Evolutionary conservation across 2,329 filamentous ascomycete genomes (phyloP).

Genomic region (Cercospora sp.): DNA sequence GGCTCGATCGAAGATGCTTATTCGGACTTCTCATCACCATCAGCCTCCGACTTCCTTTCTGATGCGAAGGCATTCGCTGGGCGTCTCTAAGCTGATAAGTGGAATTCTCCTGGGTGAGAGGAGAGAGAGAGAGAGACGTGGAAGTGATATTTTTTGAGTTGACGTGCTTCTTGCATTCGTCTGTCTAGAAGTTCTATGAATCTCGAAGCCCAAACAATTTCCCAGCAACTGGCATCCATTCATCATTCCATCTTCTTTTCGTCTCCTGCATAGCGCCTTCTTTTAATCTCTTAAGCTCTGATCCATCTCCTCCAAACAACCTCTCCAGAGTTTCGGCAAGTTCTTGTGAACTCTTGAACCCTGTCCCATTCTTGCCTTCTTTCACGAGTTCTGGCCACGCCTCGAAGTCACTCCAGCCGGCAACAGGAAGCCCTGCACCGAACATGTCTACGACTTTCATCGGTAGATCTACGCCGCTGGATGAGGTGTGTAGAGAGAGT

Average conservation of each 20-base stretch:
- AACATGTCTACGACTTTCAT: conserved; percentile 99
- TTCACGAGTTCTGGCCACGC: conserved; percentile 89
- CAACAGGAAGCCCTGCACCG: conserved; percentile 85
- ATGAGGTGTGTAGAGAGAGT: conserved; percentile 88
- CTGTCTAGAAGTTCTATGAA: neutral
- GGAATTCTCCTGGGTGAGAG: too few species aligned
- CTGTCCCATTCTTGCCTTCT: conserved; percentile 81
- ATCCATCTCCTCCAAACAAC: conserved; percentile 59
- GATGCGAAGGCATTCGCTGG: neutral
- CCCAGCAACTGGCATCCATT: conserved; percentile 85
- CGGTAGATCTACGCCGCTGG: conserved; percentile 89
- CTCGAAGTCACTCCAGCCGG: conserved; percentile 80
- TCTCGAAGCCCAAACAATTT: conserved; percentile 56
- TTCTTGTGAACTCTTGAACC: conserved; percentile 72
- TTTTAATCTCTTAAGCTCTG: conserved; percentile 65
- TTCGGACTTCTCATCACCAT: neutral
- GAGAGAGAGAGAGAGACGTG: too few species aligned
- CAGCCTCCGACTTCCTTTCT: neutral
- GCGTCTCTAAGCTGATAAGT: too few species aligned
- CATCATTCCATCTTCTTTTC: conserved; percentile 78
- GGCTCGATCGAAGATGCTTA: neutral
- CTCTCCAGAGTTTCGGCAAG: conserved; percentile 63
- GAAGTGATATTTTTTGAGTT: neutral
- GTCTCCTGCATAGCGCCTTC: conserved; percentile 79
- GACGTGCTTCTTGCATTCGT: neutral